phyloP scores from a whole-genome alignment of 257 asterid species.

The Solanum pennellii region DNA sequence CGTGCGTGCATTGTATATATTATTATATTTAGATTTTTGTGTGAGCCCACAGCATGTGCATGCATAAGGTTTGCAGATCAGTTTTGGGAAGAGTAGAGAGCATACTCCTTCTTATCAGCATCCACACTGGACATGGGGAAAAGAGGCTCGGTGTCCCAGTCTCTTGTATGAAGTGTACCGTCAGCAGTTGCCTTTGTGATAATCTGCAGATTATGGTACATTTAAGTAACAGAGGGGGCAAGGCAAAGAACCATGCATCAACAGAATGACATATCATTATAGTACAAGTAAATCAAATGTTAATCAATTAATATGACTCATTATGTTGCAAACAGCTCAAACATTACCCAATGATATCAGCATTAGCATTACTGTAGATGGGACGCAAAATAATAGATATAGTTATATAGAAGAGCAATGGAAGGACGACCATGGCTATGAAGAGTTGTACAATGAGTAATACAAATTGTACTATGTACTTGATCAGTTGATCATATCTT shows the following conservation, averaged over 20 bases:
- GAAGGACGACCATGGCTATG: not conserved
- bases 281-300: not conserved
- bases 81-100: not conserved
- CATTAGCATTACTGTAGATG: not conserved
- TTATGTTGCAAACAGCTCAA: not conserved
- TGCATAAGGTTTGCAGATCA: not conserved
- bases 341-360: not conserved
- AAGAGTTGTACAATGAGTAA: not conserved
- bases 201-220: slow-evolving; percentile 29
- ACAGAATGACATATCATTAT: not conserved
- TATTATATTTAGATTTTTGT: not conserved
- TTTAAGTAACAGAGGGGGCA: slow-evolving; percentile 2
- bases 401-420: not conserved
- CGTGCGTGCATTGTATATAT: not conserved
- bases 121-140: slow-evolving; percentile 51
- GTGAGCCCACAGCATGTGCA: not conserved
- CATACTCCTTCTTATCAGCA: slow-evolving; percentile 53
- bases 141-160: slow-evolving; percentile 95
- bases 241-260: not conserved
- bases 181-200: slow-evolving; percentile 82
- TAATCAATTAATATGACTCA: not conserved
- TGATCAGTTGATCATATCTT: not conserved
- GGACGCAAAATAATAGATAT: not conserved
- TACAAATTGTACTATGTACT: not conserved
- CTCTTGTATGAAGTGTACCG: slow-evolving; percentile 60